Evolutionary conservation across 75 land plant species (phyloP).

Genomic region (Gnetum montanum): DNA sequence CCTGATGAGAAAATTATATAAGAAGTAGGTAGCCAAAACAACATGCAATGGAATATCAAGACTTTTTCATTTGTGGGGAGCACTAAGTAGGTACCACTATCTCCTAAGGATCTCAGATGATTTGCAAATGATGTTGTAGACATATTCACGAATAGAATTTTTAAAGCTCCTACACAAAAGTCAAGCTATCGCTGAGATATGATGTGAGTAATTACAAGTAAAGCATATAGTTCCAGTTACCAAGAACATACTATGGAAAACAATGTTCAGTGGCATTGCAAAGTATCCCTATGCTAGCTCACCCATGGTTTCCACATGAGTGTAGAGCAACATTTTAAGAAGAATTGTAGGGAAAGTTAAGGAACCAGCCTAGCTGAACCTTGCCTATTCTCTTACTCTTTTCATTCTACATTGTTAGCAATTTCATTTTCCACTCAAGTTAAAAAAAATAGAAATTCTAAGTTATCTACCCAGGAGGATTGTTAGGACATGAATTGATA

Average conservation of each 20-base stretch:
- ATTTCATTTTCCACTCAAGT: too few relatives aligned
- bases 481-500: too few relatives aligned
- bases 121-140: constrained; percentile 17
- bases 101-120: constrained; percentile 36
- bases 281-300: constrained; percentile 32
- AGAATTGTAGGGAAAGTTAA: constrained; percentile 31
- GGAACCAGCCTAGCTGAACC: constrained; percentile 61
- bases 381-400: too few relatives aligned
- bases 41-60: constrained; percentile 35
- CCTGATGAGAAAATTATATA: constrained; percentile 61
- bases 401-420: too few relatives aligned
- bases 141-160: constrained; percentile 37
- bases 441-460: too few relatives aligned
- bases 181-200: constrained; percentile 6
- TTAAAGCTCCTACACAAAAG: constrained; percentile 16
- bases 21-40: constrained; percentile 44
- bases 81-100: constrained; percentile 45
- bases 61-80: constrained; percentile 30
- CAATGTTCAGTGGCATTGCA: constrained; percentile 19
- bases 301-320: constrained; percentile 15
- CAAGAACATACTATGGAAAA: constrained; percentile 52
- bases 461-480: too few relatives aligned
- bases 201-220: constrained; percentile 67
- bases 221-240: constrained; percentile 44
- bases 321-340: constrained; percentile 19